A percentile compares a stretch with the other conserved stretches of the same genome.
phyloP scores from a whole-genome alignment of 2,329 filamentous ascomycete species.

The Penicillium fuscoglaucum region DNA sequence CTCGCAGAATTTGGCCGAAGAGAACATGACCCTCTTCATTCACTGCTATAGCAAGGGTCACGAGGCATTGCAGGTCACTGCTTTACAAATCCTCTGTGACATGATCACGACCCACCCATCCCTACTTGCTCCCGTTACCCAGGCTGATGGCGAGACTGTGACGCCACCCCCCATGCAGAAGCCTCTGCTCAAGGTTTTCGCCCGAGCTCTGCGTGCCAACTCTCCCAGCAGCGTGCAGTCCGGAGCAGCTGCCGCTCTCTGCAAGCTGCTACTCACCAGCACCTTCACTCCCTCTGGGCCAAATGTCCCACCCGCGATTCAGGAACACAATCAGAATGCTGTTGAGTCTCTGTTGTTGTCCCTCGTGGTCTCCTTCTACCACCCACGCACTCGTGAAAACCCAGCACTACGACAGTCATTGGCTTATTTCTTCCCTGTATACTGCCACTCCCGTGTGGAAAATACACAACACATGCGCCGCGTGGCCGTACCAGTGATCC shows the following conservation, averaged over 20 bases:
- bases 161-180: conserved; percentile 52
- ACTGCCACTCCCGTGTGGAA: conserved; percentile 78
- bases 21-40: conserved; percentile 89
- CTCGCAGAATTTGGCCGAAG: conserved; percentile 72
- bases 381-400: conserved; percentile 77
- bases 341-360: conserved; percentile 76
- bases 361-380: conserved; percentile 84
- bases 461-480: conserved; percentile 80
- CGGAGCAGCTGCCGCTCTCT: conserved; percentile 75
- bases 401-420: conserved; percentile 81
- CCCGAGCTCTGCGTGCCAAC: conserved; percentile 73
- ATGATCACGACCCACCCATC: conserved; percentile 87
- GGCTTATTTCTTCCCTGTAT: conserved; percentile 92
- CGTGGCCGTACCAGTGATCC: conserved; percentile 72
- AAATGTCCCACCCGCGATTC: conserved; percentile 56
- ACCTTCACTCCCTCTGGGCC: conserved; percentile 57
- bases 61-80: conserved; percentile 82
- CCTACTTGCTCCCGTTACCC: conserved; percentile 62
- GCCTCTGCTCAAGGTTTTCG: conserved; percentile 78
- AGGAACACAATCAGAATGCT: conserved; percentile 55
- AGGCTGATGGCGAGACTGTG: conserved; percentile 52
- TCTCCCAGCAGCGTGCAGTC: conserved; percentile 74
- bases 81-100: conserved; percentile 88
- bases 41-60: conserved; percentile 96
- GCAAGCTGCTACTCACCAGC: conserved; percentile 80